Conservation (phyloP, 306 rosid genomes). For the Cucurbita pepo region DNA sequence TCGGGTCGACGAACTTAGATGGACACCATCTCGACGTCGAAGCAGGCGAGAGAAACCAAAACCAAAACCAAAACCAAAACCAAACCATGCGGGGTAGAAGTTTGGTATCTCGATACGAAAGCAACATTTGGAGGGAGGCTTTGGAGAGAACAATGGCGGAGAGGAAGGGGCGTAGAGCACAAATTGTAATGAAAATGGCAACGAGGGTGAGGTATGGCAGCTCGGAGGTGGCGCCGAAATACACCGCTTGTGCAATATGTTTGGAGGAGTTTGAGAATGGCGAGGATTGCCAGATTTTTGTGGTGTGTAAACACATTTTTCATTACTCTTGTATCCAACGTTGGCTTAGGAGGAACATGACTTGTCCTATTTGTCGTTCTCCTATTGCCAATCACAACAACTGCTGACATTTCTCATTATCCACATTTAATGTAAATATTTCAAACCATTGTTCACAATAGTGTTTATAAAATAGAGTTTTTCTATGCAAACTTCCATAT, state of each 20-base stretch:
- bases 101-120: background rate
- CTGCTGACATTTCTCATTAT: background rate
- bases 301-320: constrained; percentile 32
- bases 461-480: too few relatives aligned
- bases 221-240: background rate
- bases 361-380: constrained; percentile 46
- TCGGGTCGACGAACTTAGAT: too few relatives aligned
- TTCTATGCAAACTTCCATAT: too few relatives aligned
- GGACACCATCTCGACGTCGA: background rate
- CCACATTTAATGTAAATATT: background rate
- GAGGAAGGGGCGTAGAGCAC: background rate
- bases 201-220: constrained; percentile 2
- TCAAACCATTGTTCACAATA: background rate
- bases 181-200: constrained; percentile 6
- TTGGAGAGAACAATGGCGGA: background rate
- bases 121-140: background rate
- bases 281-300: constrained; percentile 23
- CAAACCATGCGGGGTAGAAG: background rate
- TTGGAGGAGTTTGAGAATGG: constrained; percentile 31
- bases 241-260: constrained; percentile 33
- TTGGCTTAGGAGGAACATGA: constrained; percentile 28
- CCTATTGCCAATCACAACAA: background rate
- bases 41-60: background rate
- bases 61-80: too few relatives aligned
- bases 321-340: constrained; percentile 26